Conservation (phyloP, 495 filamentous ascomycete genomes). For the Neurospora sp. region DNA sequence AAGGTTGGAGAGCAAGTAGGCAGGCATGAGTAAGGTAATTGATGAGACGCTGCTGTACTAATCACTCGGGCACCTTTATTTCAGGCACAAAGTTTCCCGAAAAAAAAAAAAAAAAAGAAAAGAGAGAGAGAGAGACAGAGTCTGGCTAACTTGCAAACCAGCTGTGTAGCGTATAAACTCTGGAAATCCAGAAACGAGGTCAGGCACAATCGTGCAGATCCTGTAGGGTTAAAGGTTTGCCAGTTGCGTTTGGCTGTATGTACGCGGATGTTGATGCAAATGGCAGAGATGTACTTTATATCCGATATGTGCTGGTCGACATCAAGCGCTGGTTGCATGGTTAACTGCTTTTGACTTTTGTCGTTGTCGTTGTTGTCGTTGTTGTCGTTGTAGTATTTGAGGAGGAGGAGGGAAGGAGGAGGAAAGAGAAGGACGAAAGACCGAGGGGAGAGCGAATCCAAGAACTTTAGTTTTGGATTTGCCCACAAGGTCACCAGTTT, state of each 20-base stretch:
- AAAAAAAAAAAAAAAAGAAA: too few relatives aligned
- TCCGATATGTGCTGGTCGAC: too few relatives aligned
- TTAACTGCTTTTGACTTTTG: not conserved
- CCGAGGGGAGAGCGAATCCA: not conserved
- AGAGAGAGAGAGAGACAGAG: too few relatives aligned
- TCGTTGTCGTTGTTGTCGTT: not conserved
- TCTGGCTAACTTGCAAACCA: too few relatives aligned
- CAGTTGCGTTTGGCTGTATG: not conserved
- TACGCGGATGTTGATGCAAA: not conserved
- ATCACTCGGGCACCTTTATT: too few relatives aligned
- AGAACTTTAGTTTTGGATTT: not conserved
- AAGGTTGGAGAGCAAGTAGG: too few relatives aligned
- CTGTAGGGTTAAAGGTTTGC: not conserved
- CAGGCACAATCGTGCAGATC: too few relatives aligned
- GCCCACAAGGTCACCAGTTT: not conserved
- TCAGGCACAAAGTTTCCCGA: too few relatives aligned
- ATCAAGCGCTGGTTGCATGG: not conserved
- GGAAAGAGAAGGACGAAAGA: too few relatives aligned
- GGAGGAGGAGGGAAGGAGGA: not conserved
- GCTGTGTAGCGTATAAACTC: not conserved
- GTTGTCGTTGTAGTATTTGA: not conserved
- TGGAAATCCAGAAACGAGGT: too few relatives aligned
- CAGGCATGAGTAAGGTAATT: too few relatives aligned
- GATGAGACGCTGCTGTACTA: too few relatives aligned
- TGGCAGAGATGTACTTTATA: not conserved